A percentile compares a stretch with the other conserved stretches of the same genome.
These are phyloP conservation scores for Handroanthus guayacan DNA, from an alignment of 257 asterid species.

Conservation along the genomic window DNA sequence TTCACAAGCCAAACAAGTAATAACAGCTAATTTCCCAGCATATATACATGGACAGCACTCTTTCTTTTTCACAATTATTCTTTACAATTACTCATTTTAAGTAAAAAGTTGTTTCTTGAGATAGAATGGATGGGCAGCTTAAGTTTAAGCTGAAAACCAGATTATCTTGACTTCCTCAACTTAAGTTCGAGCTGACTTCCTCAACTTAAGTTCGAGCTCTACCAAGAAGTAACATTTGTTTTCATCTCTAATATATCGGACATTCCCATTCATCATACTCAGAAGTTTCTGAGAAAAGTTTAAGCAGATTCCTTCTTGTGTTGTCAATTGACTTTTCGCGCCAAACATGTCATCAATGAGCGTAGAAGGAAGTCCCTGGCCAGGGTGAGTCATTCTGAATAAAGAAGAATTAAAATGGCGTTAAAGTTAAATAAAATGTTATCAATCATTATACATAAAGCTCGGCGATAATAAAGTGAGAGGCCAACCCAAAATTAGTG, in stretches of 20 bases:
- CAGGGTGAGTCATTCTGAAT: slow-evolving; percentile 73
- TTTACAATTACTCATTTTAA: not conserved
- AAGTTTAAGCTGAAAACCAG: slow-evolving; percentile 20
- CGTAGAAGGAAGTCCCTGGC: slow-evolving; percentile 60
- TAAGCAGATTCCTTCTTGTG: slow-evolving; percentile 58
- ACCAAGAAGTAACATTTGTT: slow-evolving; percentile 51
- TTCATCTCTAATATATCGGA: slow-evolving; percentile 54
- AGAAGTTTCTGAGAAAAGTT: slow-evolving; percentile 55
- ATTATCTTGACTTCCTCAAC: slow-evolving; percentile 33
- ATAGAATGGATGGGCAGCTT: slow-evolving; percentile 17
- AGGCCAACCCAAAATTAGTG: no score
- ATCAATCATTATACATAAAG: not conserved
- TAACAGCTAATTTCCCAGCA: not conserved
- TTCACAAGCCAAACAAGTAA: no score
- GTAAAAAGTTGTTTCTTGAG: not conserved
- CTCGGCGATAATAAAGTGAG: not conserved
- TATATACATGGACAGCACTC: not conserved
- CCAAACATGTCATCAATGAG: slow-evolving; percentile 60
- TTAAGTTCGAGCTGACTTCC: slow-evolving; percentile 49
- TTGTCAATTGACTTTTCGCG: slow-evolving; percentile 36
- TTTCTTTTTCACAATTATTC: not conserved
- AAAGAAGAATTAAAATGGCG: not conserved
- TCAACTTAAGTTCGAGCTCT: slow-evolving; percentile 49
- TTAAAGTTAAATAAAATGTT: not conserved
- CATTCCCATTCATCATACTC: slow-evolving; percentile 59